phyloP scores from a whole-genome alignment of 257 asterid genomes.

The Solanum boliviense region DNA sequence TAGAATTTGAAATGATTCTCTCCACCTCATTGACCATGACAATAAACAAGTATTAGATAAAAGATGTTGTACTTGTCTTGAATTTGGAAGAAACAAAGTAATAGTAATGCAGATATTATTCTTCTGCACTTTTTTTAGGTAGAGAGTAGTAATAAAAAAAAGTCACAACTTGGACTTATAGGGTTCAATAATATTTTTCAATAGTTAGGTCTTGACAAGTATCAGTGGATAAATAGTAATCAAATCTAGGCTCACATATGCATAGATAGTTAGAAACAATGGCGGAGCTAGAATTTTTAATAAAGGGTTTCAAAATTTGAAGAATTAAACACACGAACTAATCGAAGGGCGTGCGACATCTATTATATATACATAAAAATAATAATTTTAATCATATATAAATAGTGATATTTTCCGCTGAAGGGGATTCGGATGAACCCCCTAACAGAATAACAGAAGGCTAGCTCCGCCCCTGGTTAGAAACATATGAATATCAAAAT shows the following conservation, averaged over 20 bases:
- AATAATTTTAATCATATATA: no score
- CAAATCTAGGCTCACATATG: not conserved
- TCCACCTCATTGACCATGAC: not conserved
- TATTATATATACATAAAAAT: no score
- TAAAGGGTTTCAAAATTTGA: no score
- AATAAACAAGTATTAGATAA: not conserved
- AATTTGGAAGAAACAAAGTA: not conserved
- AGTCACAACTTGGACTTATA: not conserved
- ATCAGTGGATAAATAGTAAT: not conserved
- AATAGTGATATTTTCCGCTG: no score
- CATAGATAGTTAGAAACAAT: not conserved
- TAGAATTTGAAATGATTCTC: not conserved
- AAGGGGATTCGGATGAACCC: no score
- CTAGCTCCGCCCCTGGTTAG: not conserved
- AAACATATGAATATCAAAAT: not conserved
- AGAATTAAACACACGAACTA: no score
- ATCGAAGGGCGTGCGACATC: no score
- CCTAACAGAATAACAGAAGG: no score
- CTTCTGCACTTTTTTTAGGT: not conserved
- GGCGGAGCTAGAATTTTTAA: no score
- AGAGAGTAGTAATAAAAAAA: not conserved
- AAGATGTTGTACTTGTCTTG: not conserved
- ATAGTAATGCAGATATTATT: not conserved
- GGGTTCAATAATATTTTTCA: not conserved
- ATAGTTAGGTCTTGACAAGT: not conserved